Base-by-base conservation (phyloP, 2,329 filamentous ascomycete species). In the Mycosphaerella sp. region DNA sequence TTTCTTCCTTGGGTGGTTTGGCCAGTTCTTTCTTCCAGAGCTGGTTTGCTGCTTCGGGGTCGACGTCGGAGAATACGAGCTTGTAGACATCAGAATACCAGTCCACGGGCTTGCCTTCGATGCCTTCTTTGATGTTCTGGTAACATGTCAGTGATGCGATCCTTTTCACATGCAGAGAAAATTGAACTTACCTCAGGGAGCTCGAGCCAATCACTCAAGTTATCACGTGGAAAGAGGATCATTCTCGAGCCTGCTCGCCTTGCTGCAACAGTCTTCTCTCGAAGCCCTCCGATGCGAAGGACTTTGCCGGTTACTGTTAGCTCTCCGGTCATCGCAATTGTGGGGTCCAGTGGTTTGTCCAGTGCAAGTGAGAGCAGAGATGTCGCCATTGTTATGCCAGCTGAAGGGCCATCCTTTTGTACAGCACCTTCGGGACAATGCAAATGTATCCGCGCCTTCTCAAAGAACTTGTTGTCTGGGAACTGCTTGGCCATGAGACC, bases 361-460 rank as follows among this genome's bases (percentile, higher is more conserved):
- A 97, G 75, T 7, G 89, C 92, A 58, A 98, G 77, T 49, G 87
- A 92, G 48, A 98, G 77, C 64, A 98, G 74, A 55, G 87, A 90
- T 6, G 90, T 95, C n/a, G 93, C 87, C 93, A 98, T 98, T 6
- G 93, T 98, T 67, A 98, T 93, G 69, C 93, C 93, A 17, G 93
- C 93, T 45, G 69, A 73, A 0, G 76, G 76, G 10, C 76, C 93
- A 69, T 98, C 93, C 74, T 98, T 98, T 63, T 87, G 88, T 53
- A 96, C 91, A 7, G 93, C 93, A 5, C 93, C 93, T 70, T 98
- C 93, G 0, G 93, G 93, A 55, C 95, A 95, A 76, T 98, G 93
- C 61, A 98, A 78, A 72, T 98, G 93, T 69, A 98, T 82, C 74
- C 87, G 89, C 8, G 92, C 93, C 74, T 93, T 91, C 68, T 97